Evolutionary conservation across 495 filamentous ascomycete genomes (phyloP).

Genomic region (Talaromyces thailandensis): DNA sequence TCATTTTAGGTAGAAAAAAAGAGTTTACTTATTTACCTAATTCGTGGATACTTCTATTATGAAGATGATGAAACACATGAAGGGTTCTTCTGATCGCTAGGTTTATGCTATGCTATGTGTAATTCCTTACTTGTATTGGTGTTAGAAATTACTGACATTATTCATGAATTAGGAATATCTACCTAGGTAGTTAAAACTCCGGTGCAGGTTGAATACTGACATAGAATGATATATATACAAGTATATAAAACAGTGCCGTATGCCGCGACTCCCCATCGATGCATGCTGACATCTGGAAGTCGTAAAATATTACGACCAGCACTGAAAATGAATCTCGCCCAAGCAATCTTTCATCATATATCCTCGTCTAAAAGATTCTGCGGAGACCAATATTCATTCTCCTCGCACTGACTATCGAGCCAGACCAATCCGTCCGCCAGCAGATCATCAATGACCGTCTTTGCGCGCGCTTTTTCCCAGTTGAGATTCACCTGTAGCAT

Average conservation of each 20-base stretch:
- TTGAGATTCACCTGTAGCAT: constrained; percentile 87
- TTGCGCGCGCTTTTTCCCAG: constrained; percentile 77
- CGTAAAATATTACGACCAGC: neutral
- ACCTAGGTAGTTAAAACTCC: too few relatives aligned
- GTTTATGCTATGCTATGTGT: neutral
- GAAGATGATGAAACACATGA: neutral
- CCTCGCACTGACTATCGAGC: constrained; percentile 78
- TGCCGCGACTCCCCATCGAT: neutral
- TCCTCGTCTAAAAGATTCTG: constrained; percentile 35
- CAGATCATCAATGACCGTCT: constrained; percentile 84
- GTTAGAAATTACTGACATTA: too few relatives aligned
- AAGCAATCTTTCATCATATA: constrained; percentile 15
- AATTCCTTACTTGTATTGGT: too few relatives aligned
- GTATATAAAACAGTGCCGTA: neutral
- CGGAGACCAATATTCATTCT: constrained; percentile 96
- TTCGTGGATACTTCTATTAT: neutral
- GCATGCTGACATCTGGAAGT: neutral
- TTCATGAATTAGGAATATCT: too few relatives aligned
- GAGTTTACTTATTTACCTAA: neutral
- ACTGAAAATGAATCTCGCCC: neutral
- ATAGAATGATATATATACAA: neutral
- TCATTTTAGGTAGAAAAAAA: neutral
- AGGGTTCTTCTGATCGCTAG: neutral
- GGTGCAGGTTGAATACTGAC: too few relatives aligned
- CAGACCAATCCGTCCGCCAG: constrained; percentile 88